phyloP scores from a whole-genome alignment of 768 basidiomycete genomes.

The Tulasnella sp. region DNA sequence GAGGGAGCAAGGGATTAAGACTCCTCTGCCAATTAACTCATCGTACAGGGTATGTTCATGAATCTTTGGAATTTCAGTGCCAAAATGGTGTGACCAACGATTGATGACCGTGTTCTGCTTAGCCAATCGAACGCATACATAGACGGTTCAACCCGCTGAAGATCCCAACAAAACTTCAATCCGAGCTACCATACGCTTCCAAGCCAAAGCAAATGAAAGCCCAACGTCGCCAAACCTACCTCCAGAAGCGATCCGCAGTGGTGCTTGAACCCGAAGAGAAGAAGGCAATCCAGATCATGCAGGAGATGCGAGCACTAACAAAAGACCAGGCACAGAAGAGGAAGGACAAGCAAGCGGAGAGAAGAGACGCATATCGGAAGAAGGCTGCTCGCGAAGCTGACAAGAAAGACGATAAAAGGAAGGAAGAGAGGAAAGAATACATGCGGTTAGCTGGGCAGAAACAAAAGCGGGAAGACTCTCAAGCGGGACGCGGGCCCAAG shows the following conservation, averaged over 20 bases:
- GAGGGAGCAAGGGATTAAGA: slow-evolving; percentile 69
- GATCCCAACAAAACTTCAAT: slow-evolving; percentile 81
- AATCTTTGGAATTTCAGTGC: neutral
- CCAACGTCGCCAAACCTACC: slow-evolving; percentile 65
- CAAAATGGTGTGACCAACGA: too few species aligned
- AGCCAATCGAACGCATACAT: slow-evolving; percentile 56
- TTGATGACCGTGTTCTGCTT: too few species aligned
- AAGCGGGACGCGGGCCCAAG: slow-evolving; percentile 24
- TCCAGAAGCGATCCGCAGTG: slow-evolving; percentile 90
- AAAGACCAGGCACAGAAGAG: slow-evolving; percentile 74
- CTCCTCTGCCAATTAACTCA: slow-evolving; percentile 71
- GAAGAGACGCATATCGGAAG: slow-evolving; percentile 52
- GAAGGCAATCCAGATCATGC: slow-evolving; percentile 77
- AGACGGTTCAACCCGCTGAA: slow-evolving; percentile 86
- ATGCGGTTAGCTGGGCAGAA: slow-evolving; percentile 63
- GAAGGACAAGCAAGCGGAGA: slow-evolving; percentile 77
- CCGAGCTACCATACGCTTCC: slow-evolving; percentile 77
- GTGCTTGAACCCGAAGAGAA: slow-evolving; percentile 93
- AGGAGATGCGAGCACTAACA: slow-evolving; percentile 83
- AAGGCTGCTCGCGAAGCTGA: slow-evolving; percentile 59
- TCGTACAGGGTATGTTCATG: slow-evolving; percentile 50
- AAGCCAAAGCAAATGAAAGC: slow-evolving; percentile 77
- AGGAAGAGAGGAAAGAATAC: slow-evolving; percentile 59
- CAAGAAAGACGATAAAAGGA: slow-evolving; percentile 51
- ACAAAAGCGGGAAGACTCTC: slow-evolving; percentile 49